Evolutionary conservation across 2,329 filamentous ascomycete genomes (phyloP), one percentile per base, ranked within the genome.

Genomic region (Trichophyton simii): DNA sequence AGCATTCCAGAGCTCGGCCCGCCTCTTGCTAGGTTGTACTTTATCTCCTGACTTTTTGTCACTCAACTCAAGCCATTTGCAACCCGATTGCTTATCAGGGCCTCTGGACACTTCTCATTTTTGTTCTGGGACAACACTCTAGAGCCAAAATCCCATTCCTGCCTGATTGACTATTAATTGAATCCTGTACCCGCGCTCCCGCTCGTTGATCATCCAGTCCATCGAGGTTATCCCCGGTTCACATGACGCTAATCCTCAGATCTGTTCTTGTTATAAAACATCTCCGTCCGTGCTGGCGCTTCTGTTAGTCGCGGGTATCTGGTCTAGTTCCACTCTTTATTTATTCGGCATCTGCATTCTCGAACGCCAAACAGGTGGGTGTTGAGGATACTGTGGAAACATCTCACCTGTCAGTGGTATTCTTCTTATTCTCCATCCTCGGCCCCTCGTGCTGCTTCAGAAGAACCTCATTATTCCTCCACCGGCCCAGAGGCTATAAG

Each of bases 151-250:
- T 2, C 34, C 15, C 31, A 25, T 31, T 57, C 15, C 20, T 41
- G 20, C 42, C 50, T 54, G 22, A 15, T 54, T 54, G 18, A 57
- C 55, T 57, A 57, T 57, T 57, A 57, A 57, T 41, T 57, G 55
- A 57, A 57, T 34, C 31, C 55, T 57, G 55, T 34, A 57, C 31
- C 34, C 55, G 18, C 34, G 18, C 11, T 41, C 31, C 38, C 38
- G n/a, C 54, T 22, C 55, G 38, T 57, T 57, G 55, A 57, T 57
- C 55, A 57, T 42, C 55, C 38, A 36, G 34, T 57, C 38, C 15
- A 18, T 57, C 55, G 55, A 57, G 55, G 28, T 6, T 42, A 57
- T 57, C 55, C 55, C 55, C 25, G 55, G 55, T 57, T 57, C 31
- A 41, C 34, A 57, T 57, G 55, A 57, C 55, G 38, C 55, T 42